phyloP scores from a whole-genome alignment of 2,329 filamentous ascomycete genomes.

The Fulvia fulva region DNA sequence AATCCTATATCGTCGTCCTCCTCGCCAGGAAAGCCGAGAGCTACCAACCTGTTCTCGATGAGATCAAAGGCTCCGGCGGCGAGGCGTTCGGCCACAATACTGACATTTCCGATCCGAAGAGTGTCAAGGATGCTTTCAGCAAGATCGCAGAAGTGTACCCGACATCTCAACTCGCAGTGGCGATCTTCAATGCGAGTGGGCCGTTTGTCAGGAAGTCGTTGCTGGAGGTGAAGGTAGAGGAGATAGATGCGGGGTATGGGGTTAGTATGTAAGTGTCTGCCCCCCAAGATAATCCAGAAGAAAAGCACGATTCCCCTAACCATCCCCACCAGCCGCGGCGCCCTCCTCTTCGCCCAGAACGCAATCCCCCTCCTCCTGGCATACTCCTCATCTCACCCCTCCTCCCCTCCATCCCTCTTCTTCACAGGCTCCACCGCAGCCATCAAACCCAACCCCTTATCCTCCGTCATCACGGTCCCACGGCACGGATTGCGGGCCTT shows the following conservation, averaged over 20 bases:
- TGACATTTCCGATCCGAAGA: constrained; percentile 54
- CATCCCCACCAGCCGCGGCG: constrained; percentile 50
- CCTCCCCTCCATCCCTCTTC: constrained; percentile 69
- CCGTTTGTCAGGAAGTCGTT: constrained; percentile 55
- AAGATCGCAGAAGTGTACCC: constrained; percentile 57
- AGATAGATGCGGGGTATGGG: constrained; percentile 49
- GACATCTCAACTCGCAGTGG: constrained; percentile 46
- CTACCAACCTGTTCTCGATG: constrained; percentile 59
- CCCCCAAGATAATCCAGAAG: no score
- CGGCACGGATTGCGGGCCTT: constrained; percentile 75
- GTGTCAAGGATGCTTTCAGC: constrained; percentile 57
- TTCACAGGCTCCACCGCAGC: constrained; percentile 83
- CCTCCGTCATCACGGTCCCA: constrained; percentile 67
- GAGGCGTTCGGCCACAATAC: constrained; percentile 64
- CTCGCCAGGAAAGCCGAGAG: constrained; percentile 63
- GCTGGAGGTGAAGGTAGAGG: constrained; percentile 54
- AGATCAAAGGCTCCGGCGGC: constrained; percentile 64
- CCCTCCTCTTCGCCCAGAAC: constrained; percentile 70
- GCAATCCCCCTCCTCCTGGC: constrained; percentile 66
- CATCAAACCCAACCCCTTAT: constrained; percentile 63
- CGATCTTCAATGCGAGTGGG: constrained; percentile 64
- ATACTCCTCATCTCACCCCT: constrained; percentile 39
- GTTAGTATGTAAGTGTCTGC: constrained; percentile 35
- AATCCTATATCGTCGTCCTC: constrained; percentile 66
- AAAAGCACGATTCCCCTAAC: not conserved